phyloP scores from a whole-genome alignment of 768 basidiomycete species.

The Mycena metata region DNA sequence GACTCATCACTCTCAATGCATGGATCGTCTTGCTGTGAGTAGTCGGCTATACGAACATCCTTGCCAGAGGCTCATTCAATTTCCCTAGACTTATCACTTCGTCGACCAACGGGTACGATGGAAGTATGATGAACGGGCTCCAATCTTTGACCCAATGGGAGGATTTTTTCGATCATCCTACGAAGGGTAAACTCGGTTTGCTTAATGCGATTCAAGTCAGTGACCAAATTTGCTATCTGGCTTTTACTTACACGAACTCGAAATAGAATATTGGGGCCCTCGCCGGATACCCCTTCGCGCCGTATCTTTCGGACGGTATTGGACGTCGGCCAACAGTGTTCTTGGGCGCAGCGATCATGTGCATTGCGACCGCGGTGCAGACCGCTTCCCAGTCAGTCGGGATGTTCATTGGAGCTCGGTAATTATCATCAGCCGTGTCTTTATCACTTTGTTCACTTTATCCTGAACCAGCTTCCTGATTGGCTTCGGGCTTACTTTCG shows the following conservation, averaged over 20 bases:
- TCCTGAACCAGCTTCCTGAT: constrained; percentile 66
- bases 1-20: constrained; percentile 72
- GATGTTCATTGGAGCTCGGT: constrained; percentile 88
- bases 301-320: constrained; percentile 78
- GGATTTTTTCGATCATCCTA: constrained; percentile 70
- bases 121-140: constrained; percentile 85
- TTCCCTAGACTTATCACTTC: constrained; percentile 76
- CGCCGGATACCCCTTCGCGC: constrained; percentile 77
- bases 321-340: constrained; percentile 78
- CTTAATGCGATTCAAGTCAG: constrained; percentile 81
- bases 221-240: constrained; percentile 12
- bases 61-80: not conserved
- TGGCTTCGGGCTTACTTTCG: constrained; percentile 83
- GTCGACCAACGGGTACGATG: constrained; percentile 82
- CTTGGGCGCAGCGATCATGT: constrained; percentile 80
- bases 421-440: constrained; percentile 34
- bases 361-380: constrained; percentile 75
- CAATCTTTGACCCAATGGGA: constrained; percentile 78
- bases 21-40: constrained; percentile 79
- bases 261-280: constrained; percentile 76
- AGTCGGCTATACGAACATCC: constrained; percentile 7
- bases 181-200: constrained; percentile 70
- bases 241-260: not conserved
- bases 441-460: constrained; percentile 13
- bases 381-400: constrained; percentile 78